A percentile compares a stretch with the other conserved stretches of the same genome.
These are phyloP conservation scores for Phytophthora cactorum DNA, from an alignment of 352 stramenopile genomes.

Conservation along the genomic window DNA sequence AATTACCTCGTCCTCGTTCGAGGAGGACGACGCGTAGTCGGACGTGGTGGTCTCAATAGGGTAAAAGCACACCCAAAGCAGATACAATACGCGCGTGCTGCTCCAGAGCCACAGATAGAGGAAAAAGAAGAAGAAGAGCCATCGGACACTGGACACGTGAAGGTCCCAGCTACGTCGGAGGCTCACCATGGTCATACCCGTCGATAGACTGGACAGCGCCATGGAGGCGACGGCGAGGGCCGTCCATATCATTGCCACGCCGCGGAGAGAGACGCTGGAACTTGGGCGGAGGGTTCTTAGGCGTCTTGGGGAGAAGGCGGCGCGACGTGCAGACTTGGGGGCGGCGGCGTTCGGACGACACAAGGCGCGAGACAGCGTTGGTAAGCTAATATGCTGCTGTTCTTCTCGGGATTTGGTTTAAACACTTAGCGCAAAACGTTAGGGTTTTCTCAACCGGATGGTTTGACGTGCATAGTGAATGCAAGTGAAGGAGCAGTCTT, in stretches of 20 bases:
- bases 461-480: constrained; percentile 2
- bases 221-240: constrained; percentile 38
- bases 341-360: constrained; percentile 10
- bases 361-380: constrained; percentile 8
- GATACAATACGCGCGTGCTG: constrained; percentile 43
- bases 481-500: constrained; percentile 6
- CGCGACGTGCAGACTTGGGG: neutral
- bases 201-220: constrained; percentile 44
- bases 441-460: constrained; percentile 7
- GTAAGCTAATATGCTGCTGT: constrained; percentile 23
- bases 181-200: constrained; percentile 48
- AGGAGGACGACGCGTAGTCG: constrained; percentile 28
- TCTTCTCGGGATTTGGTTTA: constrained; percentile 17
- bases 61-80: constrained; percentile 46
- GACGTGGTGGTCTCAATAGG: constrained; percentile 28
- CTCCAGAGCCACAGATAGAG: constrained; percentile 54
- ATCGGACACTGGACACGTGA: constrained; percentile 59
- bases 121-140: constrained; percentile 72
- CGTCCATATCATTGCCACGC: constrained; percentile 44
- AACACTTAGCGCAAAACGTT: constrained; percentile 4
- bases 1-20: constrained; percentile 27
- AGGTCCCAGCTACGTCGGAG: constrained; percentile 55
- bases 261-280: constrained; percentile 17
- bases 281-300: constrained; percentile 14
- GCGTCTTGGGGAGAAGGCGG: constrained; percentile 3